phyloP scores from a whole-genome alignment of 2,329 filamentous ascomycete genomes.

The Aspergillus sp. region DNA sequence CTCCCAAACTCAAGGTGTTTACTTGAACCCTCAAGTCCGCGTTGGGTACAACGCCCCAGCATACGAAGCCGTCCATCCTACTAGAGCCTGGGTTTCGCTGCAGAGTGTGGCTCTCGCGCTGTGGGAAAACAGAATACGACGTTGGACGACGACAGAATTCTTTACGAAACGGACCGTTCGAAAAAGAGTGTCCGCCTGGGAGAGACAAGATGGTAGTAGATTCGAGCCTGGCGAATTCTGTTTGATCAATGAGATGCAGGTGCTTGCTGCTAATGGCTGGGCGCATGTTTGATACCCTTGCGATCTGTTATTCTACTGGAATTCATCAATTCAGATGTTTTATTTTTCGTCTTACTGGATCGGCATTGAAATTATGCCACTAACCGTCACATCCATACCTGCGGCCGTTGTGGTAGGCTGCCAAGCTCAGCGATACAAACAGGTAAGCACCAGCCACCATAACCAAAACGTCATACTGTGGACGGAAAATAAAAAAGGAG shows the following conservation, averaged over 20 bases:
- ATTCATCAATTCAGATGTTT: too few relatives aligned
- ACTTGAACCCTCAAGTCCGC: conserved; percentile 63
- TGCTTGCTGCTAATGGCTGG: conserved; percentile 7
- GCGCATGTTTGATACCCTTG: conserved; percentile 4
- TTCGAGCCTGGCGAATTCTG: conserved; percentile 49
- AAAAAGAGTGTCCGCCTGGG: not conserved
- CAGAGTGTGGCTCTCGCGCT: not conserved
- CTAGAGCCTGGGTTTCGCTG: not conserved
- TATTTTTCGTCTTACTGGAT: too few relatives aligned
- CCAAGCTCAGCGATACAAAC: too few relatives aligned
- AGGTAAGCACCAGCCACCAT: too few relatives aligned
- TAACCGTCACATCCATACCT: too few relatives aligned
- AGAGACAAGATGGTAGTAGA: conserved; percentile 3
- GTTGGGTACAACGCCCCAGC: conserved; percentile 59
- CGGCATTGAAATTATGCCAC: too few relatives aligned
- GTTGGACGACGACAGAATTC: not conserved
- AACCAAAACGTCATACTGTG: too few relatives aligned
- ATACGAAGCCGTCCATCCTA: conserved; percentile 42
- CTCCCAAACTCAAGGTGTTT: conserved; percentile 49
- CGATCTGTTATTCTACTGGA: too few relatives aligned
- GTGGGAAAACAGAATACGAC: not conserved
- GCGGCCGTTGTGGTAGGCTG: too few relatives aligned
- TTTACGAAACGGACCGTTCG: not conserved
- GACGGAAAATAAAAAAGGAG: too few relatives aligned
- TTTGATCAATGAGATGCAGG: conserved; percentile 50